phyloP scores from a whole-genome alignment of 2,329 filamentous ascomycete genomes.

The Shiraia bambusicola region DNA sequence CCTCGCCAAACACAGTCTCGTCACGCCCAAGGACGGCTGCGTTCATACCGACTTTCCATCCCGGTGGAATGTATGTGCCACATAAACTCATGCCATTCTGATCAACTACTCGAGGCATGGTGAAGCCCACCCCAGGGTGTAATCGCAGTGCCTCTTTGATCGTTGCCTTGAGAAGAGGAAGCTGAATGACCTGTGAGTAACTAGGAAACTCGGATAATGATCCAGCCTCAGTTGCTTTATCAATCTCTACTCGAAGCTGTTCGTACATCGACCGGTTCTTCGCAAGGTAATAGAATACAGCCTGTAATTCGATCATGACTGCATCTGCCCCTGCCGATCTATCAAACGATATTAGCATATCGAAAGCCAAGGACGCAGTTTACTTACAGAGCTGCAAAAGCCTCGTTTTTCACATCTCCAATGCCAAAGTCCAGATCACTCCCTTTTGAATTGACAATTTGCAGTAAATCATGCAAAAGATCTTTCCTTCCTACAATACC shows the following conservation, averaged over 20 bases:
- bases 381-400: too few relatives aligned
- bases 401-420: too few relatives aligned
- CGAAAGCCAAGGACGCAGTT: too few relatives aligned
- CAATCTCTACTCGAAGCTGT: conserved; percentile 14
- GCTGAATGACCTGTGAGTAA: conserved; percentile 13
- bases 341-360: too few relatives aligned
- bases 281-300: conserved; percentile 43
- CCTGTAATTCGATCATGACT: conserved; percentile 35
- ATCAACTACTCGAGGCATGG: conserved; percentile 20
- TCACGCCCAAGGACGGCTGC: conserved; percentile 48
- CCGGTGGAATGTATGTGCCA: conserved; percentile 29
- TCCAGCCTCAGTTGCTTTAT: conserved; percentile 10
- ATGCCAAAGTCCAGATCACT: too few relatives aligned
- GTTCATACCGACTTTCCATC: conserved; percentile 48
- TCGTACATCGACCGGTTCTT: conserved; percentile 24
- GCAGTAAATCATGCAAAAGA: too few relatives aligned
- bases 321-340: conserved; percentile 41
- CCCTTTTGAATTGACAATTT: too few relatives aligned
- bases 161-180: conserved; percentile 47
- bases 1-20: conserved; percentile 41
- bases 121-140: conserved; percentile 34
- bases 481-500: too few relatives aligned
- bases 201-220: conserved; percentile 5
- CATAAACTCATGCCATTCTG: conserved; percentile 19
- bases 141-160: conserved; percentile 49